phyloP scores from a whole-genome alignment of 2,329 filamentous ascomycete genomes.

The Xylariomycetidae sp. region DNA sequence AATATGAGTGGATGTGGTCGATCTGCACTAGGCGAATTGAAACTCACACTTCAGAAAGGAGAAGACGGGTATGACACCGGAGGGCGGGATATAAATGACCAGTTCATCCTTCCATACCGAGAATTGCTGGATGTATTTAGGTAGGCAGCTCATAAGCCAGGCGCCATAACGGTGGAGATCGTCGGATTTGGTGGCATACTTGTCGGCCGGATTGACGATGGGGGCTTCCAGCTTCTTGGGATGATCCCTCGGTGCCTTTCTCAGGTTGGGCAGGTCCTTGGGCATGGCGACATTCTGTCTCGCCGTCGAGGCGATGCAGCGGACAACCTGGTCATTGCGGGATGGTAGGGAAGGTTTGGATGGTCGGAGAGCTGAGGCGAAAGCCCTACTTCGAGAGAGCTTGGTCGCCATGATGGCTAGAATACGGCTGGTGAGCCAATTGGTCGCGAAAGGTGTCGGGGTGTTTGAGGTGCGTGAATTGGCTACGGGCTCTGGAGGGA shows the following conservation, averaged over 20 bases:
- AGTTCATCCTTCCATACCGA: conserved; percentile 99
- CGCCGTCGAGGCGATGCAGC: conserved; percentile 48
- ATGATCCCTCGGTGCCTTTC: conserved; percentile 55
- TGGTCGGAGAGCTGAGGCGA: conserved; percentile 54
- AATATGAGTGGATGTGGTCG: no score
- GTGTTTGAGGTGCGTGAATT: conserved; percentile 14
- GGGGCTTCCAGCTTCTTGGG: conserved; percentile 67
- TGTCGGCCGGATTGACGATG: conserved; percentile 87
- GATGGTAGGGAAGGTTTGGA: conserved; percentile 38
- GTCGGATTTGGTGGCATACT: conserved; percentile 82
- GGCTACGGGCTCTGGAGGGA: conserved; percentile 6
- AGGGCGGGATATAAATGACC: conserved; percentile 84
- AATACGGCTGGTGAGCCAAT: conserved; percentile 46
- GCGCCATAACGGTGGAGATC: conserved; percentile 90
- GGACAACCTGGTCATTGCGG: conserved; percentile 36
- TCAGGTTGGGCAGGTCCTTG: conserved; percentile 62
- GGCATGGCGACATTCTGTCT: conserved; percentile 49
- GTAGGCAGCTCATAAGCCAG: conserved; percentile 93
- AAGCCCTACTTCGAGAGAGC: conserved; percentile 50
- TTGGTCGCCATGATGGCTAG: conserved; percentile 56
- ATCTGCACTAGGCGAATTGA: no score
- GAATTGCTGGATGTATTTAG: conserved; percentile 98
- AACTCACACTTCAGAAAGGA: conserved; percentile 76
- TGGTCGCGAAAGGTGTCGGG: conserved; percentile 23
- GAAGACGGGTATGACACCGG: conserved; percentile 87